A percentile compares a stretch with the other conserved stretches of the same genome.
These are phyloP conservation scores for Candida qinlingensis DNA, from an alignment of 805 yeast species.

Conservation along the genomic window DNA sequence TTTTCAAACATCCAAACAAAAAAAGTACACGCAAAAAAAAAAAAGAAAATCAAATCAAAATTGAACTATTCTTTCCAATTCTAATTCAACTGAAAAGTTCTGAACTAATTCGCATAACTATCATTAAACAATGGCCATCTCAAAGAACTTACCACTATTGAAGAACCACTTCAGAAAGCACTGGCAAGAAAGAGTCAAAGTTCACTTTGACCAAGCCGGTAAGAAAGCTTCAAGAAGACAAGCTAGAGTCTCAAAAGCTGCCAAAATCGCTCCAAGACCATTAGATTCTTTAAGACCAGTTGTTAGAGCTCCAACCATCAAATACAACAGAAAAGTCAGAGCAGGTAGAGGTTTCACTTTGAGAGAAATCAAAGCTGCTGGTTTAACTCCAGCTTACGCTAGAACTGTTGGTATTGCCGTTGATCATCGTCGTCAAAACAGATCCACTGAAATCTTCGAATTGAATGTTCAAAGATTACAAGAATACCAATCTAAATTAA, in stretches of 20 bases:
- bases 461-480: conserved; percentile 92
- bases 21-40: too few relatives aligned
- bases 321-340: conserved; percentile 99
- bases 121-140: conserved; percentile 62
- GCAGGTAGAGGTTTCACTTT: conserved; percentile 99
- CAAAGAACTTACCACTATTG: conserved; percentile 97
- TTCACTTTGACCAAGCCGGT: conserved; percentile 99
- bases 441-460: conserved; percentile 91
- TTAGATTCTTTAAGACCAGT: conserved; percentile 94
- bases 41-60: too few relatives aligned
- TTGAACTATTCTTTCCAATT: too few relatives aligned
- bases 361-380: conserved; percentile 98
- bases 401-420: conserved; percentile 98
- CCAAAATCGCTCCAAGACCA: conserved; percentile 95
- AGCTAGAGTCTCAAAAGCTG: conserved; percentile 91
- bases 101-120: not conserved
- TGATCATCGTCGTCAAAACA: conserved; percentile 99
- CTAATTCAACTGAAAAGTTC: too few relatives aligned
- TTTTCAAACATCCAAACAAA: too few relatives aligned
- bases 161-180: conserved; percentile 99
- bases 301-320: conserved; percentile 97
- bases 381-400: conserved; percentile 89
- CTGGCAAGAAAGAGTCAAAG: conserved; percentile 99
- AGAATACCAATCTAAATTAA: conserved; percentile 94
- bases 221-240: conserved; percentile 96